Evolutionary conservation across 2,329 filamentous ascomycete genomes (phyloP).

Genomic region (Stylonectria norvegica): DNA sequence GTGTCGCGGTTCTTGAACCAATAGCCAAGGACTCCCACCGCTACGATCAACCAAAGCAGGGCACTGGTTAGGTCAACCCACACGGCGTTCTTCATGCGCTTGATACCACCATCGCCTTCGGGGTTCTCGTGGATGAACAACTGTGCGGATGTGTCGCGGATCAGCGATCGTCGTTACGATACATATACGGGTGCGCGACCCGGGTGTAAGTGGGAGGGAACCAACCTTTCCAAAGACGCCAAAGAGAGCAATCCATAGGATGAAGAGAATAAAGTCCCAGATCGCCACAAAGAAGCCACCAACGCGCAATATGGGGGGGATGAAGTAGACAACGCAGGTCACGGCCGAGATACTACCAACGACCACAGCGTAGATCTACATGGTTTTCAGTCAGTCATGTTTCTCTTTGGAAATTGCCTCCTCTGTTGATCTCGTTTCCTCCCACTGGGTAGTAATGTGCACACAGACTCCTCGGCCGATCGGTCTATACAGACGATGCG

Average conservation of each 20-base stretch:
- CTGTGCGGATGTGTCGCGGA: conserved; percentile 24
- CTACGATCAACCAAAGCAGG: conserved; percentile 70
- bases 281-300: conserved; percentile 50
- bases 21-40: conserved; percentile 51
- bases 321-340: conserved; percentile 62
- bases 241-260: conserved; percentile 79
- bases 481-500: background rate
- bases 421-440: too few species aligned
- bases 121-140: conserved; percentile 71
- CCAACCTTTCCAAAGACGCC: conserved; percentile 71
- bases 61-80: conserved; percentile 77
- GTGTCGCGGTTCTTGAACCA: conserved; percentile 56
- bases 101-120: conserved; percentile 59
- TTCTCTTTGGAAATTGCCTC: too few species aligned
- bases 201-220: too few species aligned
- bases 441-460: too few species aligned
- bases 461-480: background rate
- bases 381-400: conserved; percentile 3
- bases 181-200: too few species aligned
- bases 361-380: conserved; percentile 67
- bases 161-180: too few species aligned
- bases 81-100: conserved; percentile 80
- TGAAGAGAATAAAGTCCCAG: conserved; percentile 69
- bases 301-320: conserved; percentile 58
- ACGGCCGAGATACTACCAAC: conserved; percentile 63